Base-by-base conservation (phyloP, 805 yeast species). In the Teunomyces lycoperdinae region DNA sequence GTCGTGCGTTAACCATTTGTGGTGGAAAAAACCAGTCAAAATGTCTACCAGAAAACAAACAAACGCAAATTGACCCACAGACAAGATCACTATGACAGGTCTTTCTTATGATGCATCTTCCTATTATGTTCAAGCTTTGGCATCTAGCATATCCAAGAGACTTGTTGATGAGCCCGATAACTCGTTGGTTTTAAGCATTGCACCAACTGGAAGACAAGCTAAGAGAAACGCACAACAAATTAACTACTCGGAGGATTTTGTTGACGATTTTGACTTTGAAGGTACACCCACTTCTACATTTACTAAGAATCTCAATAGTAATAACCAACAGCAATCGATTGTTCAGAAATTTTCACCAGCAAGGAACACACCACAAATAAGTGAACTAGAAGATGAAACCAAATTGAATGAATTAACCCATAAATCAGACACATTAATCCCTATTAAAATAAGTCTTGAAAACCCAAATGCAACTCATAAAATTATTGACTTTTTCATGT, bases 141-240 rank as follows among this genome's bases (percentile, higher is more conserved):
- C 89, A 16, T 84, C 96, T 0, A 85, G 91, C 28, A 79, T 88
- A 54, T 76, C 82, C 34, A 80, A 87, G 45, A 73, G 97, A 53
- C 74, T 89, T 35, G 52, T 61, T 3, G 80, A 87, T 52, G 83
- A 85, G 52, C 85, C 83, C 30, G 82, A 84, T 48, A 87, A 89
- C 30, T 82, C 95, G 1, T 68, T 91, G 29, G 80, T 84, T 55
- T 76, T 85, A 29, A 69, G 62, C 32, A 79, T 89, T 2, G 85
- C 89, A 1, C 84, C 86, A 20, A 87, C 89, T 2, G 81, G 90
- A 3, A 78, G 97, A 54, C 78, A 85, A 28, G 84, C 89, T 30
- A 89, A 89, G 63, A 74, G 96, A 56, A 69, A 75, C 36, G 83
- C 88, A 9, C 78, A 78, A 33, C 85, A 83, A 43, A 81, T 88